A percentile compares a stretch with the other conserved stretches of the same genome.
Conservation (phyloP, 805 yeast genomes). For the Schwanniomyces sp. region DNA sequence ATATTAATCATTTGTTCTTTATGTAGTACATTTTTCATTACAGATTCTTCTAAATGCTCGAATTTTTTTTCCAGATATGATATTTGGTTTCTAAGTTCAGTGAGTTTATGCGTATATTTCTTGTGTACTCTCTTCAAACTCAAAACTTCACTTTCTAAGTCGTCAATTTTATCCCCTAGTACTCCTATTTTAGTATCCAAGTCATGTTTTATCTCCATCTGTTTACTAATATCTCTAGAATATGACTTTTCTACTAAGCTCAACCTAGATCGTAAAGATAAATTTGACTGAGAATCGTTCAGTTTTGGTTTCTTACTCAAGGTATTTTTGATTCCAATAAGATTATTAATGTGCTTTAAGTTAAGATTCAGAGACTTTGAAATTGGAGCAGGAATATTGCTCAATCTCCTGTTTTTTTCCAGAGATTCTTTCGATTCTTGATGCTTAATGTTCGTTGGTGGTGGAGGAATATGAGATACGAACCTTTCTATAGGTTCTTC, state of each 20-base stretch:
- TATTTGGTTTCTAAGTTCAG: conserved; percentile 4
- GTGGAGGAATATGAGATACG: conserved; percentile 7
- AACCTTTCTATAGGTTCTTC: background rate
- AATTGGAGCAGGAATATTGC: conserved; percentile 7
- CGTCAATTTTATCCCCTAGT: conserved; percentile 12
- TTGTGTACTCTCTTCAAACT: conserved; percentile 14
- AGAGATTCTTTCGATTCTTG: background rate
- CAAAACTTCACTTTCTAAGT: conserved; percentile 18
- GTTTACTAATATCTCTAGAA: conserved; percentile 4
- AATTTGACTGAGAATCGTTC: background rate
- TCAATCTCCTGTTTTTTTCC: conserved; percentile 3
- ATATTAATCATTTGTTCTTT: conserved; percentile 27
- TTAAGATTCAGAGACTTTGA: conserved; percentile 5
- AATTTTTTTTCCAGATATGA: conserved; percentile 14
- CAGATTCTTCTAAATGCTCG: conserved; percentile 22
- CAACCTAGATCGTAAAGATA: conserved; percentile 4
- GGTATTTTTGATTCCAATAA: conserved; percentile 11
- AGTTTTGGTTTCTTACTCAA: conserved; percentile 1
- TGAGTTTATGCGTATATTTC: conserved; percentile 5
- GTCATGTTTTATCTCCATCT: conserved; percentile 6
- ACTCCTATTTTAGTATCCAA: conserved; percentile 11
- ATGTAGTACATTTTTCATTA: conserved; percentile 27
- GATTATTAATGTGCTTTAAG: conserved; percentile 14
- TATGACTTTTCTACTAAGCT: conserved; percentile 8
- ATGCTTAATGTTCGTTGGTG: background rate